phyloP scores from a whole-genome alignment of 1,284 basidiomycete species.

The Ganoderma boninense region DNA sequence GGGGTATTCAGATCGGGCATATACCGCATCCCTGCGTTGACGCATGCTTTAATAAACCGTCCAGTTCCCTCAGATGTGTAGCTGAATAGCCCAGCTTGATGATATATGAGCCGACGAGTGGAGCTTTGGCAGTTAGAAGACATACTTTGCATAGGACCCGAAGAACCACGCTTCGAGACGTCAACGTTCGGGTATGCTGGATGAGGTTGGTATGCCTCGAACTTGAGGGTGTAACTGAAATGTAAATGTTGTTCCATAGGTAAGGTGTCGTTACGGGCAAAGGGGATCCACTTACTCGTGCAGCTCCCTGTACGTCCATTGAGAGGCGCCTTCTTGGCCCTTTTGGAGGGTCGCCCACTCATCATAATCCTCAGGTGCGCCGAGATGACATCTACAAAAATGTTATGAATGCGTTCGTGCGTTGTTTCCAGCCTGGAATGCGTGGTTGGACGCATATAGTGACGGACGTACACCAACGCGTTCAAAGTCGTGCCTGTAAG shows the following conservation, averaged over 20 bases:
- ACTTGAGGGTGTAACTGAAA: background rate
- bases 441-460: conserved; percentile 70
- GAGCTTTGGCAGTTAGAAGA: background rate
- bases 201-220: background rate
- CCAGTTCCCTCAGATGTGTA: conserved; percentile 46
- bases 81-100: conserved; percentile 41
- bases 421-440: conserved; percentile 41
- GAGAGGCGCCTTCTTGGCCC: conserved; percentile 55
- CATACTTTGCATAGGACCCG: background rate
- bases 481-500: conserved; percentile 49
- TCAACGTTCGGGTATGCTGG: background rate
- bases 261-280: background rate
- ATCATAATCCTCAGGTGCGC: conserved; percentile 73
- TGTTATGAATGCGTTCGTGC: background rate
- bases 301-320: conserved; percentile 70
- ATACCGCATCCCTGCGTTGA: conserved; percentile 55
- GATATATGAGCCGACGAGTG: background rate
- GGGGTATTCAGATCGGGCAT: conserved; percentile 60
- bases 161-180: background rate
- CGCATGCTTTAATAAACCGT: conserved; percentile 58
- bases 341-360: conserved; percentile 62
- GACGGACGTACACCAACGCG: conserved; percentile 1
- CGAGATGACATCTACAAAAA: conserved; percentile 65
- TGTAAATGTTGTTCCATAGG: background rate
- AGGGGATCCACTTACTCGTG: conserved; percentile 44